Conservation (phyloP, 768 basidiomycete genomes). For the Suillus ampliporus region DNA sequence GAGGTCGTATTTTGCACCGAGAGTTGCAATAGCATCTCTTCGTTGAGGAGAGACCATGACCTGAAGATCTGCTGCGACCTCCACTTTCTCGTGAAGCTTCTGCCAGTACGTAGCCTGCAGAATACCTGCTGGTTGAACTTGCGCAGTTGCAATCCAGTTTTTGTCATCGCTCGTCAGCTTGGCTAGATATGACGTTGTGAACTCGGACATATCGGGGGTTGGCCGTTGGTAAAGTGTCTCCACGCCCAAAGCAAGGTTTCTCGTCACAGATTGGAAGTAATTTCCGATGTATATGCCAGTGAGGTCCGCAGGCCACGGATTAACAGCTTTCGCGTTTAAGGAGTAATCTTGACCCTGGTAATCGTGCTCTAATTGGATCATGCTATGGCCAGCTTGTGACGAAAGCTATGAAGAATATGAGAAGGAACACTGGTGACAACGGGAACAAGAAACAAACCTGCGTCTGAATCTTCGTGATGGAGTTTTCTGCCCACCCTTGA, state of each 20-base stretch:
- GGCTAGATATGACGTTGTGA: constrained; percentile 77
- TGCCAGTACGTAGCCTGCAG: constrained; percentile 97
- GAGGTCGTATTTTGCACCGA: constrained; percentile 97
- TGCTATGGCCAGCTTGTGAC: constrained; percentile 77
- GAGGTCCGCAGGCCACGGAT: constrained; percentile 85
- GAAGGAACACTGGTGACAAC: background rate
- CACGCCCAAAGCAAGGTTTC: constrained; percentile 85
- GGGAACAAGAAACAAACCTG: constrained; percentile 59
- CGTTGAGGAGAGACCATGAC: constrained; percentile 78
- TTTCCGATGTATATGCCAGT: constrained; percentile 93
- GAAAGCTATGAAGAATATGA: constrained; percentile 62
- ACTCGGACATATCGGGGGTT: constrained; percentile 70
- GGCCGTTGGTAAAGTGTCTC: constrained; percentile 87
- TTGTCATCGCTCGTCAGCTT: constrained; percentile 76
- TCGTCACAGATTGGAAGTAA: constrained; percentile 91
- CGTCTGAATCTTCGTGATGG: constrained; percentile 85
- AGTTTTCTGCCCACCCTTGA: constrained; percentile 80
- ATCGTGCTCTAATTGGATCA: constrained; percentile 95
- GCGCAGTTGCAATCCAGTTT: constrained; percentile 93
- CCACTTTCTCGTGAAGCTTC: constrained; percentile 92
- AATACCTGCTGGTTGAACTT: constrained; percentile 81
- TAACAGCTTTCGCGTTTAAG: constrained; percentile 85
- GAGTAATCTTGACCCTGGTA: constrained; percentile 88
- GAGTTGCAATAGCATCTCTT: constrained; percentile 89
- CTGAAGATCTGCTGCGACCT: constrained; percentile 94